A percentile compares a stretch with the other conserved stretches of the same genome.
Conservation (phyloP, 352 stramenopile species). For the Pythium oligandrum region DNA sequence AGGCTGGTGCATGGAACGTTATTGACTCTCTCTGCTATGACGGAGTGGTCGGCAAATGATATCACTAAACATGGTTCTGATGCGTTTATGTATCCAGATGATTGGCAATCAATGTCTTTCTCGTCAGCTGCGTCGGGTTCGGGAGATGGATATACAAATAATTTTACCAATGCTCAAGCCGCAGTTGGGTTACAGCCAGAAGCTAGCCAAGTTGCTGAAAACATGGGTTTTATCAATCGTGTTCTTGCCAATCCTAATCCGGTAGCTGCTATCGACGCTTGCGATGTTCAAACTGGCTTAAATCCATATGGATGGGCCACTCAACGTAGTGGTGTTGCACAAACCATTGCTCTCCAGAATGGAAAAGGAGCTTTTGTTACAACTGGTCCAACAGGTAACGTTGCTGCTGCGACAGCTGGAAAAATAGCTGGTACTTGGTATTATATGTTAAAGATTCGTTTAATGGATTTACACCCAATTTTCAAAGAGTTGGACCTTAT, state of each 20-base stretch:
- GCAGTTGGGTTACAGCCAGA: slow-evolving; percentile 1
- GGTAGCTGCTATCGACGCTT: no score
- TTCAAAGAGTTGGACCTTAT: slow-evolving; percentile 23
- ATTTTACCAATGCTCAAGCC: slow-evolving; percentile 2
- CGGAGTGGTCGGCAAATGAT: slow-evolving; percentile 15
- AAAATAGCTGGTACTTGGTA: slow-evolving; percentile 10
- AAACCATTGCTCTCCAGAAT: slow-evolving; percentile 7
- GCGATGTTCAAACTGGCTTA: not conserved
- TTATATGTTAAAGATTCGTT: slow-evolving; percentile 21
- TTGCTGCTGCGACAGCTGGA: slow-evolving; percentile 2
- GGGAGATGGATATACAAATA: slow-evolving; percentile 17
- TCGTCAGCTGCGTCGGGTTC: not conserved
- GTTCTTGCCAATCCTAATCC: slow-evolving; percentile 4
- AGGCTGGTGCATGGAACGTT: slow-evolving; percentile 23
- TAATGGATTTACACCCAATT: slow-evolving; percentile 15
- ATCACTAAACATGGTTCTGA: slow-evolving; percentile 17
- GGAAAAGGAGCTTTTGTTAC: slow-evolving; percentile 8
- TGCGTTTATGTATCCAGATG: slow-evolving; percentile 15
- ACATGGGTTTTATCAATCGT: slow-evolving; percentile 9
- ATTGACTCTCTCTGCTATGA: slow-evolving; percentile 17
- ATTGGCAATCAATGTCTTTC: slow-evolving; percentile 18
- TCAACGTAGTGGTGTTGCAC: not conserved
- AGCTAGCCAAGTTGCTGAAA: slow-evolving; percentile 1
- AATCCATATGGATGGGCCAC: slow-evolving; percentile 3
- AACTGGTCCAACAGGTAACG: no score